phyloP scores from a whole-genome alignment of 1,139 yeast species.

The Hyphopichia fennica region DNA sequence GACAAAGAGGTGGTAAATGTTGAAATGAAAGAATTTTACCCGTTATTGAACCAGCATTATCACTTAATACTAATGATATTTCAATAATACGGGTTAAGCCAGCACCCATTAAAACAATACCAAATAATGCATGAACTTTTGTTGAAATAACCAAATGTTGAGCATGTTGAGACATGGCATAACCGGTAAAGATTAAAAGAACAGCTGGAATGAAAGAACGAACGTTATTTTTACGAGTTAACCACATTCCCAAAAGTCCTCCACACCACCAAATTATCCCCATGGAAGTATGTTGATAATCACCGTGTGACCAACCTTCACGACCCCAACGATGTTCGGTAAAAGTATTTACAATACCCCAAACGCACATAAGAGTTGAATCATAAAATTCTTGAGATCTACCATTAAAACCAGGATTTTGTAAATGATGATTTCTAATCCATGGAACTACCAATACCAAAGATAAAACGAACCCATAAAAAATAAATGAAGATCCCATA shows the following conservation, averaged over 20 bases:
- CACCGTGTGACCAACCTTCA: conserved; percentile 87
- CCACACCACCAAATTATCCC: conserved; percentile 97
- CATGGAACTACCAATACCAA: conserved; percentile 70
- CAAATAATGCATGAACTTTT: conserved; percentile 84
- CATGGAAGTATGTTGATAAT: conserved; percentile 92
- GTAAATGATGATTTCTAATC: conserved; percentile 45
- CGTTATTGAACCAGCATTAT: conserved; percentile 45
- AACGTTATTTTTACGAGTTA: conserved; percentile 55
- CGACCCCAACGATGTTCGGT: conserved; percentile 95
- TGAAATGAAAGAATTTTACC: conserved; percentile 69
- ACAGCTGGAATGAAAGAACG: conserved; percentile 81
- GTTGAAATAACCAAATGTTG: conserved; percentile 77
- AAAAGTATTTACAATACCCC: conserved; percentile 94
- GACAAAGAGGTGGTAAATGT: conserved; percentile 77
- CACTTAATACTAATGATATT: conserved; percentile 66
- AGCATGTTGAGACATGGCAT: conserved; percentile 88
- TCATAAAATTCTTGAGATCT: conserved; percentile 86
- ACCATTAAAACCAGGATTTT: conserved; percentile 31
- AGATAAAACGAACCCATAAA: conserved; percentile 71
- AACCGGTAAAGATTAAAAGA: conserved; percentile 83
- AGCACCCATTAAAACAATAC: conserved; percentile 74
- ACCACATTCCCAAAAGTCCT: conserved; percentile 78
- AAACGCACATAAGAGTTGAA: conserved; percentile 71
- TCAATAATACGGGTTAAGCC: conserved; percentile 76
- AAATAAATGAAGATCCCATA: conserved; percentile 87